A percentile compares a stretch with the other conserved stretches of the same genome.
phyloP scores from a whole-genome alignment of 768 basidiomycete species.

The Candolleomyces eurysporus region DNA sequence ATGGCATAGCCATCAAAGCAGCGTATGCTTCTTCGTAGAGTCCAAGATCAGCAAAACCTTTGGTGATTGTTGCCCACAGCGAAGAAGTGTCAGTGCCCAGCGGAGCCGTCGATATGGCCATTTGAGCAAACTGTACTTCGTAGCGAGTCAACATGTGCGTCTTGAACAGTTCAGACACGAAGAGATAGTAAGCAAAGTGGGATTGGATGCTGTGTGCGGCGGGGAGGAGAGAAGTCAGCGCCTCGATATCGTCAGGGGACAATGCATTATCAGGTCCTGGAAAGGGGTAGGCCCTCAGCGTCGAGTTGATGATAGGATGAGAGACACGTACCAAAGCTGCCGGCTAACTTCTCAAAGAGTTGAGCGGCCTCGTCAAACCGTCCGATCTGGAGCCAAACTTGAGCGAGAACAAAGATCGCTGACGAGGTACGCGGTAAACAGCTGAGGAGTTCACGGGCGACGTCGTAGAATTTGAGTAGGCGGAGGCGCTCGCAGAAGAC shows the following conservation, averaged over 20 bases:
- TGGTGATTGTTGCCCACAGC: constrained; percentile 80
- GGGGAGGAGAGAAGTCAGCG: constrained; percentile 62
- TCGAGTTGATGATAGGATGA: background rate
- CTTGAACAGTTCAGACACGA: constrained; percentile 75
- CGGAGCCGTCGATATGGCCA: constrained; percentile 74
- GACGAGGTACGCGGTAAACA: constrained; percentile 82
- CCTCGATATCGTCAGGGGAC: constrained; percentile 60
- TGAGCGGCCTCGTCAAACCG: constrained; percentile 71
- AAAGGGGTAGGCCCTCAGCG: constrained; percentile 9
- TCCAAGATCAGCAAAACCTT: constrained; percentile 69
- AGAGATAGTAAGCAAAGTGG: constrained; percentile 73
- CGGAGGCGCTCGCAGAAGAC: constrained; percentile 71
- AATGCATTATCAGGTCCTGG: constrained; percentile 49
- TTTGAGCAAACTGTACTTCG: constrained; percentile 72
- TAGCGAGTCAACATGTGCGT: constrained; percentile 49
- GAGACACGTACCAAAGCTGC: constrained; percentile 62
- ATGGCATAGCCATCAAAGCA: constrained; percentile 69
- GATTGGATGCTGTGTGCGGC: constrained; percentile 53
- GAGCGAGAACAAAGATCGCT: constrained; percentile 68
- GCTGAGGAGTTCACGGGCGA: constrained; percentile 62
- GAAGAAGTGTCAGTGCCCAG: constrained; percentile 52
- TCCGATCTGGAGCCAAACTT: constrained; percentile 63
- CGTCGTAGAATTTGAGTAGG: constrained; percentile 56
- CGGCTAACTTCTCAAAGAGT: constrained; percentile 71
- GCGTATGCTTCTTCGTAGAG: constrained; percentile 88